phyloP scores from a whole-genome alignment of 495 filamentous ascomycete genomes.

The Penicillium bialowiezense region DNA sequence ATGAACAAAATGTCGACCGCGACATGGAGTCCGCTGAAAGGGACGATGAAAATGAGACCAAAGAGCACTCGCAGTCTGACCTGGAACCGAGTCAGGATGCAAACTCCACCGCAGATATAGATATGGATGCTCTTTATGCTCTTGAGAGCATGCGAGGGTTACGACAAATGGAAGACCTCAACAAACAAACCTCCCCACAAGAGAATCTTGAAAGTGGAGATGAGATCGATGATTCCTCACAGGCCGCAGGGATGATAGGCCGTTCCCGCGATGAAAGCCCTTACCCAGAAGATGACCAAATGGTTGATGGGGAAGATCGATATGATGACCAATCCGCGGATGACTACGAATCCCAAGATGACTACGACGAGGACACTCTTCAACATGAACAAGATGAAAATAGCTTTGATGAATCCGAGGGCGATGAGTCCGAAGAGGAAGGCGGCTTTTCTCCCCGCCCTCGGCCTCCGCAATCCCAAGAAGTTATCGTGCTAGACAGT shows the following conservation, averaged over 20 bases:
- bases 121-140: constrained; percentile 3
- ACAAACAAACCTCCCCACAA: neutral
- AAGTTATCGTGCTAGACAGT: constrained; percentile 43
- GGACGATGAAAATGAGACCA: neutral
- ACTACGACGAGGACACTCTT: neutral
- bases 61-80: neutral
- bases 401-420: constrained; percentile 5
- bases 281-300: constrained; percentile 6
- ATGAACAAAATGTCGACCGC: neutral
- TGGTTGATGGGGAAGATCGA: neutral
- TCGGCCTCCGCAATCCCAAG: constrained; percentile 17
- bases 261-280: neutral
- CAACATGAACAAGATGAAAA: constrained; percentile 16
- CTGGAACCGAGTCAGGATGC: neutral
- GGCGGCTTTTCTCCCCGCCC: neutral
- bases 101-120: neutral
- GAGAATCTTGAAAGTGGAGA: neutral
- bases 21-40: neutral
- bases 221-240: neutral
- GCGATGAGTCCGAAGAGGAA: constrained; percentile 6
- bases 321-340: constrained; percentile 5
- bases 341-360: constrained; percentile 1
- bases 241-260: neutral
- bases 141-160: neutral
- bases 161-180: neutral